Percentiles rank a stretch among this genome's conserved stretches.
Evolutionary conservation across 148 eudicot species (phyloP).

Genomic region (Mesembryanthemum crystallinum): DNA sequence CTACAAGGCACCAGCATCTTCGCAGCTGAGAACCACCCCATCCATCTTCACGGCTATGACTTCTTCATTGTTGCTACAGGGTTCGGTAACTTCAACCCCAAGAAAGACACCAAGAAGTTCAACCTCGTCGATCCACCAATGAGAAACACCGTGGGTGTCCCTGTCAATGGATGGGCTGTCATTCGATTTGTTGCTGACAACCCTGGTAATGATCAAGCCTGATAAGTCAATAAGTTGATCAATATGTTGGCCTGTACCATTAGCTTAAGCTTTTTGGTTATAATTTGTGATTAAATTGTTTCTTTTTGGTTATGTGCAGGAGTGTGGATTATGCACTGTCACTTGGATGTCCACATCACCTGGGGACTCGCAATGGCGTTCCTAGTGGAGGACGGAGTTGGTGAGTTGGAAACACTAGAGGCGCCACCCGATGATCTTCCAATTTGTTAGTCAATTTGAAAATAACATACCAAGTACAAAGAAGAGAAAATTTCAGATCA

Average conservation of each 20-base stretch:
- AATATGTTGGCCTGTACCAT: not conserved
- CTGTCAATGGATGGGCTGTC: slow-evolving; percentile 84
- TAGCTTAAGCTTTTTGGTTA: not conserved
- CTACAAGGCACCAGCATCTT: slow-evolving; percentile 80
- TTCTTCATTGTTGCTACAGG: slow-evolving; percentile 80
- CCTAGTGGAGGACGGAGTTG: slow-evolving; percentile 64
- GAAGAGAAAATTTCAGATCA: slow-evolving; percentile 12
- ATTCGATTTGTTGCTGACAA: slow-evolving; percentile 91
- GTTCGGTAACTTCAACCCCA: slow-evolving; percentile 72
- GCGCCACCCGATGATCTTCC: slow-evolving; percentile 65
- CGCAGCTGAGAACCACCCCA: slow-evolving; percentile 84
- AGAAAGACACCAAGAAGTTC: slow-evolving; percentile 51
- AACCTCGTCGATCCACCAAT: slow-evolving; percentile 91
- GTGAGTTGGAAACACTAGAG: slow-evolving; percentile 49
- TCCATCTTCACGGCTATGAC: slow-evolving; percentile 93
- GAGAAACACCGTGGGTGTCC: slow-evolving; percentile 79
- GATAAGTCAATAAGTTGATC: too few relatives aligned
- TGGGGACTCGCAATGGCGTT: slow-evolving; percentile 86
- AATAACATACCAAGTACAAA: slow-evolving; percentile 23
- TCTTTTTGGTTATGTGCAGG: slow-evolving; percentile 35
- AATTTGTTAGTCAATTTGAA: slow-evolving; percentile 36
- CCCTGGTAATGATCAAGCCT: slow-evolving; percentile 54
- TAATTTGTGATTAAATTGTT: not conserved
- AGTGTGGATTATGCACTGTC: slow-evolving; percentile 84
- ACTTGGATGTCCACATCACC: slow-evolving; percentile 74